Base-by-base conservation (phyloP, 176 grass and related monocot genomes). In the Microstegium vimineum region DNA sequence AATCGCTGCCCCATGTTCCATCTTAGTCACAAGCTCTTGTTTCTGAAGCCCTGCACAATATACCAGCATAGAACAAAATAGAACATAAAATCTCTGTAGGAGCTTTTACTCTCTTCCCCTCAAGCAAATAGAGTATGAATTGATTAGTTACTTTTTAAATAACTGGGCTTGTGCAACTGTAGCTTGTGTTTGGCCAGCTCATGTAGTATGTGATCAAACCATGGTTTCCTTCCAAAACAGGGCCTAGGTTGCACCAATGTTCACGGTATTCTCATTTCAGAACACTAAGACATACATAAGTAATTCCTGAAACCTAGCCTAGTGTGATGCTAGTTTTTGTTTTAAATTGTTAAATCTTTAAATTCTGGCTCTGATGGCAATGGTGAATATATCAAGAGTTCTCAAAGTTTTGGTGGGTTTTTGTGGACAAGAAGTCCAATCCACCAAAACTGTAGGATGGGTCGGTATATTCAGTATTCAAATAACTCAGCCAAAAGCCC, bases 81-180 rank as follows among this genome's bases (percentile, higher is more conserved):
- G 4, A 57, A 57, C 54, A 57, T 23, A 23, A 57, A 57, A 23
- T n/a, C 20, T 56, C 52, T n/a, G 46, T 56, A n/a, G 52, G 52
- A n/a, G 20, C 18, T 6, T 56, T n/a, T 56, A n/a, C 52, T 56
- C 52, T 56, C 20, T 54, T 56, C 20, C 54, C 54, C 20, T 23
- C 54, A 57, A 57, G 54, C 22, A 23, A 57, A 57, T 10, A 57
- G 54, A 57, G 23, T 68, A 62, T 37, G 67, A 0, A 22, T 4
- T 47, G 36, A 47, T 74, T 80, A 84, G 35, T 68, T 74, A 74
- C 41, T 71, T 60, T 47, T 51, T n/a, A n/a, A n/a, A n/a, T n/a
- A 63, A 33, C 20, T 61, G 45, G 33, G 31, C 42, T 87, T 51
- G 25, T 57, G 22, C 54, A 57, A 57, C 7, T 1, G 11, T 31